Conservation (phyloP, 345 rosid genomes). For the Brassica juncea region DNA sequence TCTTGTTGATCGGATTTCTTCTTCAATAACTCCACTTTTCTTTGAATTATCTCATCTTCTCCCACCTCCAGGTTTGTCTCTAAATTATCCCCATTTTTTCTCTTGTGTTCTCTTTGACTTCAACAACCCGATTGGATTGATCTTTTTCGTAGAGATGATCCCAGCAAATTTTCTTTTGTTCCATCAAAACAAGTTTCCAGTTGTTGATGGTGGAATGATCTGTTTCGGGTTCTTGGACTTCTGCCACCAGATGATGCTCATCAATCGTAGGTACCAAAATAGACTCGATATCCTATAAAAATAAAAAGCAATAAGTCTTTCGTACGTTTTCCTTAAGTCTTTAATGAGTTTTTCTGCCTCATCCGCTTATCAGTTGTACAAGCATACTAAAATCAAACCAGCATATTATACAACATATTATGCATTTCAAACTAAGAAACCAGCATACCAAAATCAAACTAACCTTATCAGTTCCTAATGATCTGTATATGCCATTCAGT, state of each 20-base stretch:
- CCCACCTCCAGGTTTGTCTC: not conserved
- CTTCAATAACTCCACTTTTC: not conserved
- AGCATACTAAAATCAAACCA: not conserved
- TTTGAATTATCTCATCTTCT: not conserved
- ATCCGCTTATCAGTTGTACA: too few species aligned
- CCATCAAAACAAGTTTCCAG: not conserved
- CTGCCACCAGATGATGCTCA: too few species aligned
- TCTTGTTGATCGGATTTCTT: not conserved
- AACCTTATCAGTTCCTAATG: not conserved
- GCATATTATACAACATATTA: not conserved
- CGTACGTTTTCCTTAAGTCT: too few species aligned
- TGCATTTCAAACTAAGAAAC: not conserved
- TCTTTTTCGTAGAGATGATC: not conserved
- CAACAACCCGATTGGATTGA: not conserved
- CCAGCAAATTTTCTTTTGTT: not conserved
- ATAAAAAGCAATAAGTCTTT: not conserved
- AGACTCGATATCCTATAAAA: not conserved
- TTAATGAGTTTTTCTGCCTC: too few species aligned
- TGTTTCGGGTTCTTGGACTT: not conserved
- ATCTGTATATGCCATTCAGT: not conserved
- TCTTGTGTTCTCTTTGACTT: not conserved
- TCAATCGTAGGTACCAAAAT: not conserved
- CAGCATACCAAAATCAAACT: not conserved
- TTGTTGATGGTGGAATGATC: not conserved
- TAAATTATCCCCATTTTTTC: not conserved